Percentiles rank a stretch among this genome's conserved stretches.
These are phyloP conservation scores for Xenoacremonium recifei DNA, from an alignment of 2,329 filamentous ascomycete genomes.

Conservation along the genomic window DNA sequence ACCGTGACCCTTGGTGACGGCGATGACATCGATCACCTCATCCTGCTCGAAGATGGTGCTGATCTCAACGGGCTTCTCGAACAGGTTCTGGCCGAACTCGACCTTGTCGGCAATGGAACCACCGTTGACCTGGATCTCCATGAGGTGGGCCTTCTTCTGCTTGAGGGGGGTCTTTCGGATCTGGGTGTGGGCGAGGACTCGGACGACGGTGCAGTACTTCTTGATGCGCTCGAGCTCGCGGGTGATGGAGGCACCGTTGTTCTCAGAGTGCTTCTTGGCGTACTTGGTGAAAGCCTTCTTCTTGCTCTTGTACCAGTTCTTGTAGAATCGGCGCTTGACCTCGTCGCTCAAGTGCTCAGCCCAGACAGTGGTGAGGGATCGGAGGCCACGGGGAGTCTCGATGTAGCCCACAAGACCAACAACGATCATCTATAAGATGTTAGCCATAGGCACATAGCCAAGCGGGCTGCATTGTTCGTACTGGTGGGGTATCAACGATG, in stretches of 20 bases:
- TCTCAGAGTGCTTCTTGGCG: constrained; percentile 99
- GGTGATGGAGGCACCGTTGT: constrained; percentile 83
- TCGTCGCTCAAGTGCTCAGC: constrained; percentile 99
- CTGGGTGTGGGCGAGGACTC: constrained; percentile 98
- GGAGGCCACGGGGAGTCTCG: constrained; percentile 98
- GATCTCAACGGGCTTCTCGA: constrained; percentile 98
- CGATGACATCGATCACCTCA: constrained; percentile 99
- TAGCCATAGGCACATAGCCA: constrained; percentile 72
- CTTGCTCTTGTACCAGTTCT: constrained; percentile 99
- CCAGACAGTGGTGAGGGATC: constrained; percentile 99
- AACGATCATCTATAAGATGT: constrained; percentile 91
- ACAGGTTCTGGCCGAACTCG: constrained; percentile 88
- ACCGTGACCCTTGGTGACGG: constrained; percentile 99
- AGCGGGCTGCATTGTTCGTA: constrained; percentile 85
- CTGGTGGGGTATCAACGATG: constrained; percentile 90
- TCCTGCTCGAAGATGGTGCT: constrained; percentile 97
- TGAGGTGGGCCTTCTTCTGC: constrained; percentile 99
- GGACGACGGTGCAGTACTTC: constrained; percentile 99
- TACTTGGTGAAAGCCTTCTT: constrained; percentile 99
- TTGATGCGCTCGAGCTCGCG: constrained; percentile 99
- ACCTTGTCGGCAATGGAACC: constrained; percentile 96
- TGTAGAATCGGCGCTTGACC: constrained; percentile 99
- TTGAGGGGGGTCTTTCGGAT: constrained; percentile 99
- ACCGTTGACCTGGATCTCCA: constrained; percentile 99
- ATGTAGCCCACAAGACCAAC: constrained; percentile 99